Evolutionary conservation across 805 yeast species (phyloP).

Genomic region (Suhomyces prunicola): DNA sequence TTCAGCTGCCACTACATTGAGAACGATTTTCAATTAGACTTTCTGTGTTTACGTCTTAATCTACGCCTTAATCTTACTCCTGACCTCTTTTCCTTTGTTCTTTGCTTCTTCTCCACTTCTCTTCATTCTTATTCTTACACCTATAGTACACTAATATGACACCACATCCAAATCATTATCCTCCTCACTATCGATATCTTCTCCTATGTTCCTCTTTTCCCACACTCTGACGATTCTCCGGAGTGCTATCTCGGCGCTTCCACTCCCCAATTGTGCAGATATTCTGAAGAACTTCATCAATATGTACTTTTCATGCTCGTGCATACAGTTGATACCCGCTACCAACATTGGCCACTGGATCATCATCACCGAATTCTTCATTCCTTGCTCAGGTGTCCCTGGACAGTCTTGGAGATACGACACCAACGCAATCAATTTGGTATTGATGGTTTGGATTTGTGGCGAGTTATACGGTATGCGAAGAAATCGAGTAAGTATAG

Average conservation of each 20-base stretch:
- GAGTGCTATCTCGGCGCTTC: slow-evolving; percentile 16
- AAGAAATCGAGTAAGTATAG: slow-evolving; percentile 16
- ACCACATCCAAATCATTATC: slow-evolving; percentile 15
- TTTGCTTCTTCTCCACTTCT: too few species aligned
- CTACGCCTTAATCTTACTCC: too few species aligned
- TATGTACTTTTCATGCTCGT: slow-evolving; percentile 9
- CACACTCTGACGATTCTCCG: slow-evolving; percentile 12
- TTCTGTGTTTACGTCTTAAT: too few species aligned
- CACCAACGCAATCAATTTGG: slow-evolving; percentile 8
- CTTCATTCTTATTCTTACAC: background rate
- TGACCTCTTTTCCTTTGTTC: too few species aligned
- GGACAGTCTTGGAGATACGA: slow-evolving; percentile 8
- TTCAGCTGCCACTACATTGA: too few species aligned
- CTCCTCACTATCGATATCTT: slow-evolving; percentile 4
- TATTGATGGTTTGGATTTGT: slow-evolving; percentile 14
- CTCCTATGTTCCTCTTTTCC: slow-evolving; percentile 11
- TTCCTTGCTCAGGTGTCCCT: background rate
- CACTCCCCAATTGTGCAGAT: slow-evolving; percentile 15
- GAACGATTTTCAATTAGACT: too few species aligned
- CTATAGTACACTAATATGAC: slow-evolving; percentile 8
- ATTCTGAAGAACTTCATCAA: slow-evolving; percentile 12
- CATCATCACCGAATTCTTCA: slow-evolving; percentile 17
- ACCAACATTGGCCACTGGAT: slow-evolving; percentile 23
- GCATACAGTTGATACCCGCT: slow-evolving; percentile 17
- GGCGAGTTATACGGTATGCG: slow-evolving; percentile 12